Percentiles rank a stretch among this genome's conserved stretches.
phyloP scores from a whole-genome alignment of 2,329 filamentous ascomycete species.

The Stachybotrys echinatus region DNA sequence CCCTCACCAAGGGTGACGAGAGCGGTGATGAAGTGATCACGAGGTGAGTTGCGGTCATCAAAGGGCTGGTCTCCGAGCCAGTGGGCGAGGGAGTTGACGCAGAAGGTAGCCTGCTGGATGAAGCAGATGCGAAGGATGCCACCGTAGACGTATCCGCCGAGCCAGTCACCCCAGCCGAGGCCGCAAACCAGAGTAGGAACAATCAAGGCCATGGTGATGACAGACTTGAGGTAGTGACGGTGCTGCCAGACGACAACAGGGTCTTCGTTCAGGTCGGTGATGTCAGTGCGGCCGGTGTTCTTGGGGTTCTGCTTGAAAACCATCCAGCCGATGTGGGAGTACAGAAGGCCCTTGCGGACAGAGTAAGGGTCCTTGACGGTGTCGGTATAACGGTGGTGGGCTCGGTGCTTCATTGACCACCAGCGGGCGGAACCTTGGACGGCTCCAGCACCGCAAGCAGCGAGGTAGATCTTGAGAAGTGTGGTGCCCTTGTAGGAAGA shows the following conservation, averaged over 20 bases:
- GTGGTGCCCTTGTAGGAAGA: slow-evolving; percentile 73
- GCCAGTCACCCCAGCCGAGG: slow-evolving; percentile 74
- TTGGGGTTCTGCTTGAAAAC: slow-evolving; percentile 91
- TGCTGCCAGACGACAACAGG: slow-evolving; percentile 84
- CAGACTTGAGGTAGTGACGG: slow-evolving; percentile 76
- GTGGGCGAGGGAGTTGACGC: slow-evolving; percentile 85
- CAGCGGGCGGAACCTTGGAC: slow-evolving; percentile 83
- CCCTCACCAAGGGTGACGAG: slow-evolving; percentile 81
- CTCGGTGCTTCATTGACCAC: slow-evolving; percentile 84
- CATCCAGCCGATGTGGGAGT: slow-evolving; percentile 83
- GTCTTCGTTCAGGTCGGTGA: slow-evolving; percentile 83
- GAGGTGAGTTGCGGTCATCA: slow-evolving; percentile 86
- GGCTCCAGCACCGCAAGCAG: slow-evolving; percentile 74
- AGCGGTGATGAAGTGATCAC: slow-evolving; percentile 82
- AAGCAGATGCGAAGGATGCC: slow-evolving; percentile 85
- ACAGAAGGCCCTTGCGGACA: slow-evolving; percentile 80
- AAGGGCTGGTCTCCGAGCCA: slow-evolving; percentile 92
- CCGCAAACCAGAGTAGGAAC: slow-evolving; percentile 73
- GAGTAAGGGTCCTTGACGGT: slow-evolving; percentile 91
- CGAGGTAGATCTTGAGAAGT: slow-evolving; percentile 77
- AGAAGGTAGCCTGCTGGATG: slow-evolving; percentile 89
- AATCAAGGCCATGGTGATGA: slow-evolving; percentile 70
- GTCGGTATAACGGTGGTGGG: slow-evolving; percentile 88
- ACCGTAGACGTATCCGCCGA: slow-evolving; percentile 77
- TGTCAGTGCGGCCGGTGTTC: slow-evolving; percentile 81